These are phyloP conservation scores for Phytopythium sindhum DNA, from an alignment of 352 stramenopile genomes.

Conservation along the genomic window DNA sequence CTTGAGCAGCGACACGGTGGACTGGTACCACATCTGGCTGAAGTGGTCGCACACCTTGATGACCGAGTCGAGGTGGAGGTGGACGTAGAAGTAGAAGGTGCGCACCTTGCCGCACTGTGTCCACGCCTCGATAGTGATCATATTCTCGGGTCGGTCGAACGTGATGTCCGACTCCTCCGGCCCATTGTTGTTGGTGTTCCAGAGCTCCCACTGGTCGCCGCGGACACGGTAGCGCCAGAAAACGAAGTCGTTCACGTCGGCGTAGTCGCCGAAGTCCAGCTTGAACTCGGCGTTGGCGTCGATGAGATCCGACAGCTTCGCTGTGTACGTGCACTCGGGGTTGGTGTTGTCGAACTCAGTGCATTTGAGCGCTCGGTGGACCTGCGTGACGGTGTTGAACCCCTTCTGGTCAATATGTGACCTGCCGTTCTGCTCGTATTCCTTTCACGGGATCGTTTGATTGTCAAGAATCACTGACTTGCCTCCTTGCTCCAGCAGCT, in stretches of 20 bases:
- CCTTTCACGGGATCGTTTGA: slow-evolving; percentile 35
- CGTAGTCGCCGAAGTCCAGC: slow-evolving; percentile 3
- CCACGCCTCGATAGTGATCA: slow-evolving; percentile 60
- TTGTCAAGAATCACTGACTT: not conserved
- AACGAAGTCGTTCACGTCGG: slow-evolving; percentile 34
- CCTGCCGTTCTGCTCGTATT: slow-evolving; percentile 41
- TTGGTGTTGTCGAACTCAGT: slow-evolving; percentile 23
- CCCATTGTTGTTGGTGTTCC: slow-evolving; percentile 24
- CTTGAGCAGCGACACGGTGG: slow-evolving; percentile 29
- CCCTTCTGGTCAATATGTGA: slow-evolving; percentile 34
- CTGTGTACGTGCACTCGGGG: slow-evolving; percentile 29
- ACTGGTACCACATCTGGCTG: slow-evolving; percentile 67
- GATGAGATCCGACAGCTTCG: slow-evolving; percentile 35
- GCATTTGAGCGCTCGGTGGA: slow-evolving; percentile 60
- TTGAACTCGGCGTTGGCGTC: slow-evolving; percentile 24
- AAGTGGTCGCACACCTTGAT: slow-evolving; percentile 52
- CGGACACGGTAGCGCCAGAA: slow-evolving; percentile 64
- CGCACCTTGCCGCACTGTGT: slow-evolving; percentile 52
- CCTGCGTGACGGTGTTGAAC: slow-evolving; percentile 52
- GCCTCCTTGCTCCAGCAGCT: too few species aligned
- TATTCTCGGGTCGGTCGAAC: slow-evolving; percentile 38
- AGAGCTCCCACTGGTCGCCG: slow-evolving; percentile 39
- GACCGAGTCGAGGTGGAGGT: slow-evolving; percentile 44
- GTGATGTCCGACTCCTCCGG: slow-evolving; percentile 16
- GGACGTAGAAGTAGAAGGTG: slow-evolving; percentile 47